A percentile compares a stretch with the other conserved stretches of the same genome.
Evolutionary conservation across 2,329 filamentous ascomycete genomes (phyloP).

Genomic region (Epichloe scottii): DNA sequence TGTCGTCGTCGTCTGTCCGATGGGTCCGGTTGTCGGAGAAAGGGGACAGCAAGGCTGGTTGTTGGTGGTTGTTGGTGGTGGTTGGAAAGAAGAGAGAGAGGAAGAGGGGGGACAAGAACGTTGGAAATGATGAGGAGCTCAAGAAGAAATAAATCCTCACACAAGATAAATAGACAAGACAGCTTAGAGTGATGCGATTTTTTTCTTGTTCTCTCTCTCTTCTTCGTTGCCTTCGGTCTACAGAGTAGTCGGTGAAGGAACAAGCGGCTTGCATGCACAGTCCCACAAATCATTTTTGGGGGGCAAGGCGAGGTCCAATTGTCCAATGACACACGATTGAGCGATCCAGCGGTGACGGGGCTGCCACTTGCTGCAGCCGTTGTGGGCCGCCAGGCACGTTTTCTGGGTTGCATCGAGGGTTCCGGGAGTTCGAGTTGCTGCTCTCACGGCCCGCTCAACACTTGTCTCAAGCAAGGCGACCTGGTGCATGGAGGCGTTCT

Average conservation of each 20-base stretch:
- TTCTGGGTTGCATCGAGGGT: background rate
- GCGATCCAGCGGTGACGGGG: conserved; percentile 12
- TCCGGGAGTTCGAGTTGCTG: background rate
- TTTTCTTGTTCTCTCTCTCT: conserved; percentile 1
- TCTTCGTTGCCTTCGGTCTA: background rate
- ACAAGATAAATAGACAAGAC: background rate
- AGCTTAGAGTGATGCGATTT: background rate
- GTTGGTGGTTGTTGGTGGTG: background rate
- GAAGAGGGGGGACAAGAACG: background rate
- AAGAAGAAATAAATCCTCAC: conserved; percentile 1
- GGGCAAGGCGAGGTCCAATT: conserved; percentile 5
- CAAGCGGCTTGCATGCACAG: conserved; percentile 5
- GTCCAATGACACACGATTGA: conserved; percentile 9
- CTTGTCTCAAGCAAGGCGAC: background rate
- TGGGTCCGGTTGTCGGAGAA: background rate
- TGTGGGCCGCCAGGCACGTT: conserved; percentile 7
- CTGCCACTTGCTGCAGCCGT: conserved; percentile 1
- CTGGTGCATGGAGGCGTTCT: background rate
- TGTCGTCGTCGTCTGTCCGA: conserved; percentile 5
- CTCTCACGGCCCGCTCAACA: background rate
- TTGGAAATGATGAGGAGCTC: background rate
- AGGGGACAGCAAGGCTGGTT: background rate
- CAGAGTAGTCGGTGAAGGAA: conserved; percentile 7
- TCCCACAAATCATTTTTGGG: background rate
- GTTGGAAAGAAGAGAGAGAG: background rate